Evolutionary conservation across 148 eudicot genomes (phyloP), one percentile per base, ranked within the genome.

Genomic region (Cornus suecica): DNA sequence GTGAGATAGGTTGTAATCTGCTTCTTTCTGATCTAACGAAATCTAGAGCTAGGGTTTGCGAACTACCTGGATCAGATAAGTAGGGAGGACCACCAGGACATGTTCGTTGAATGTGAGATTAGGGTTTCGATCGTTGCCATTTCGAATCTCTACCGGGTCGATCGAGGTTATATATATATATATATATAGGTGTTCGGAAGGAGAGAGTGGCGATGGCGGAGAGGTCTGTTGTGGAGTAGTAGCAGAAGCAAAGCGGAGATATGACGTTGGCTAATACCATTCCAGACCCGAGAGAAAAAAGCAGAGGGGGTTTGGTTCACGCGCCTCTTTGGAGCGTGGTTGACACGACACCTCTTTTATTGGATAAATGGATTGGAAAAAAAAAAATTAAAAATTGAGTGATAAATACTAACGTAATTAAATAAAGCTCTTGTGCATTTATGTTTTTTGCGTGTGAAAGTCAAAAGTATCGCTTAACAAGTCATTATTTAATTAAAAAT

Each of bases 1-100:
- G 67, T 23, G 25, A 65, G 20, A 16, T 65, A 65, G 45, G 77
- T 61, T 29, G 23, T 65, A 2, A 2, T 42, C 27, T 42, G 60
- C 37, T 18, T 27, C 60, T 37, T 56, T 23, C 8, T 45, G 20
- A 63, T 23, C 9, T 45, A 31, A n/a, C 45, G 64, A 56, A 54
- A 69, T 13, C 37, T n/a, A 27, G 48, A 48, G 42, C 69, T 64
- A 64, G 37, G 69, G n/a, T 42, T 5, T 58, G 62, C 62, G 62
- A 58, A 28, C 79, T 72, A 72, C 72, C 76, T 72, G 76, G 67
- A 78, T 73, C 76, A 66, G 75, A 58, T 18, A 18, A 27, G 69
- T 16, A 65, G 1, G 27, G n/a, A 69, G 51, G 16, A n/a, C 20
- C 20, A 48, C 1, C 54, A 5, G 54, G 15, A 48, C 54, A 18